Base-by-base conservation (phyloP, 2,329 filamentous ascomycete species). In the Trichoderma arundinaceum region DNA sequence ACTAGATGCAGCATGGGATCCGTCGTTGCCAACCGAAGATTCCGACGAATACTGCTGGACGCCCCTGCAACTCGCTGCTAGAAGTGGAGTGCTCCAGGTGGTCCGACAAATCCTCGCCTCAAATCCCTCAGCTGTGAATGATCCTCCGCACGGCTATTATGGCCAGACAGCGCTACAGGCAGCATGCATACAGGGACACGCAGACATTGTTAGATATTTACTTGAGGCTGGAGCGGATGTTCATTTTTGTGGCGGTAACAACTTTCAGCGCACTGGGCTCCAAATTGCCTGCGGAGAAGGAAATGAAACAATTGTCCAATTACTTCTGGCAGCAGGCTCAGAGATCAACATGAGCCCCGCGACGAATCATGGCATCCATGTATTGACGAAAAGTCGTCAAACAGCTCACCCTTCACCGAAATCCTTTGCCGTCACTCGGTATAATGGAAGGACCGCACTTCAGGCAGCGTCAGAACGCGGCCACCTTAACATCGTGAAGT, bases 81-180 rank as follows among this genome's bases (percentile, higher is more conserved):
- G 73, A 44, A 71, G 70, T 9, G 76, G 77, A 32, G 70, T 79
- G 61, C 61, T 76, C 1, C 28, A 19, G 3, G 58, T 65, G 5
- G 73, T 78, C 1, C 64, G 52, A 22, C 22, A 66, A 0, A 71
- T 77, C 15, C 61, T 78, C 13, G 67, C 68, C 1, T 49, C 68
- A 49, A 72, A 73, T 17, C 56, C 66, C 19, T 70, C 71, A 17
- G 71, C 74, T 59, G 72, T 74, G 10, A 77, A 79, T 54, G 75
- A 74, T 0, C 72, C 71, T 10, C 73, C 77, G 3, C 68, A 65
- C 13, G 74, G 72, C 5, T 78, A 76, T 19, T 75, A 75, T 39
- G 78, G 78, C 8, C 70, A 76, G 38, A 78, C 77, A 2, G 77
- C 78, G 0, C 71, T 80, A 3, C 76, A 77, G 28, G 77, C 77